Conservation (phyloP, 129 eudicot species). For the Escallonia herrerae region DNA sequence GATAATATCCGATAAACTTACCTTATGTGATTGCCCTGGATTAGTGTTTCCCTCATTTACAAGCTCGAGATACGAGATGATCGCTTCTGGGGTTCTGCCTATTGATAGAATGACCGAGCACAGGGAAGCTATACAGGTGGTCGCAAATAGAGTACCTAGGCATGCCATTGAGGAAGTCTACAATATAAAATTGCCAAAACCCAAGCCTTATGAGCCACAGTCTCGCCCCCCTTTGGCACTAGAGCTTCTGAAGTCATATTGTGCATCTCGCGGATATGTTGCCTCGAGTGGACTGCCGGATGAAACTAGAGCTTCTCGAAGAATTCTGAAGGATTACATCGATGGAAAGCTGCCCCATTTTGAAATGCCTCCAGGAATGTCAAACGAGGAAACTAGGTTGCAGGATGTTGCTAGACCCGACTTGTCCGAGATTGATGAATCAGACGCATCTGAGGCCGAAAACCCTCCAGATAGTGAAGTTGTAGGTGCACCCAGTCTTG, state of each 20-base stretch:
- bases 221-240: constrained; percentile 69
- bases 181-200: constrained; percentile 70
- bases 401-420: constrained; percentile 10
- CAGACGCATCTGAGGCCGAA: constrained; percentile 37
- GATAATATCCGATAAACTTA: constrained; percentile 69
- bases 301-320: constrained; percentile 83
- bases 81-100: constrained; percentile 89
- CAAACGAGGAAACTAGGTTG: constrained; percentile 16
- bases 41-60: constrained; percentile 90
- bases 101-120: constrained; percentile 88
- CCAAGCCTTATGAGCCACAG: constrained; percentile 75
- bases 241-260: constrained; percentile 68
- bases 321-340: constrained; percentile 77
- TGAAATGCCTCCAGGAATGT: constrained; percentile 72
- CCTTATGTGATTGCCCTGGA: constrained; percentile 93
- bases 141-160: constrained; percentile 68
- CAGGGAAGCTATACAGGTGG: constrained; percentile 82
- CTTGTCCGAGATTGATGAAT: constrained; percentile 26
- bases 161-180: constrained; percentile 54
- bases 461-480: constrained; percentile 11
- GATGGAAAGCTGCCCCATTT: constrained; percentile 83
- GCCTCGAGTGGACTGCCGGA: constrained; percentile 88
- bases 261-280: constrained; percentile 91
- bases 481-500: constrained; percentile 34
- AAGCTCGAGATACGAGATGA: constrained; percentile 92